Evolutionary conservation across 805 yeast species (phyloP), one percentile per base, ranked within the genome.

Genomic region (Candida adriatica): DNA sequence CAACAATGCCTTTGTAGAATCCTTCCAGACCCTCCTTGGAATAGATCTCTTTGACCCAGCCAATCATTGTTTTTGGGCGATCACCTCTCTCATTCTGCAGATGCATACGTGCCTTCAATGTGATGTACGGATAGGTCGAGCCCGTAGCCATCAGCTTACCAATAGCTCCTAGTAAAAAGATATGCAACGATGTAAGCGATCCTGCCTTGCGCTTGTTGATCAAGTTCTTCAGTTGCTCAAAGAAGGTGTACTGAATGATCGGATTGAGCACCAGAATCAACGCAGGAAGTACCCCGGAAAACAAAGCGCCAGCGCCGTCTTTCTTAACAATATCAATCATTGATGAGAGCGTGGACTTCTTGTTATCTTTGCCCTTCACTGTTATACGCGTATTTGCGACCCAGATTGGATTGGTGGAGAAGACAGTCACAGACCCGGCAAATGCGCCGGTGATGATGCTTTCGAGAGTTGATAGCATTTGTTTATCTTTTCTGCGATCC

Each of bases 371-470:
- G 7, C 42, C 40, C 26, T 34, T 35, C n/a, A 88, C 86, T 46
- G 94, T 83, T 72, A 80, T 75, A 51, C 95, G 70, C 3, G 96
- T 87, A 54, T 87, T 87, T 27, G 94, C 92, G 26, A 87, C 94
- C 96, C 96, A 87, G 45, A 85, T 75, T 16, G 96, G 96, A 55
- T 87, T 87, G 9, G 95, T 78, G 8, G 78, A 68, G 14, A 82
- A 62, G 30, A 87, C 82, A 4, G 96, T 86, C 23, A 86, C 72
- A 8, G 87, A 71, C 0, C 96, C 96, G 2, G 96, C 94, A 49
- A 84, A 66, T 1, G 92, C 79, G 17, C 96, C 53, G 6, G 46
- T 45, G 8, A 39, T 2, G n/a, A 48, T 47, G 29, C 51, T 47
- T 29, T 48, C 53, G 5, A 48, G 4, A 2, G 53, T 43, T 1